phyloP scores from a whole-genome alignment of 768 basidiomycete genomes.

The Polyporus arcularius region DNA sequence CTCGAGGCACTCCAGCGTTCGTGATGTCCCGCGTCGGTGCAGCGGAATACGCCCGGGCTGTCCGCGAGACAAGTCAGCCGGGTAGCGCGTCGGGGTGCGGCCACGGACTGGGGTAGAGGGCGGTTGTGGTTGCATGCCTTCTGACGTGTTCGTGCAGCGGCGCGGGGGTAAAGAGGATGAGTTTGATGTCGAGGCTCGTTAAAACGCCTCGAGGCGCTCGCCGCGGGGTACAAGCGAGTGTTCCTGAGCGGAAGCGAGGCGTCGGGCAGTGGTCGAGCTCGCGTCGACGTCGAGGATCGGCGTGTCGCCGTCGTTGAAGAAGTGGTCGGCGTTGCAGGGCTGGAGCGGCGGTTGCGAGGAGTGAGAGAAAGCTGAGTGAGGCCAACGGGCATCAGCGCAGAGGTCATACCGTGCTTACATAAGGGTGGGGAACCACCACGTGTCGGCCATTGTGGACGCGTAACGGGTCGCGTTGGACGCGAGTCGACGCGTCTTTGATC shows the following conservation, averaged over 20 bases:
- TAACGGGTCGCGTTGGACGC: background rate
- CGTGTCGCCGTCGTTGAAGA: background rate
- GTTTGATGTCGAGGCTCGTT: conserved; percentile 4
- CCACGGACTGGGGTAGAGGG: conserved; percentile 27
- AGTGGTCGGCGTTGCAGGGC: background rate
- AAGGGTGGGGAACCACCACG: conserved; percentile 4
- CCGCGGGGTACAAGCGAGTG: background rate
- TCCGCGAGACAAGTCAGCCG: conserved; percentile 48
- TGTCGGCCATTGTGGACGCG: conserved; percentile 1
- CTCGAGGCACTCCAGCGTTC: conserved; percentile 81
- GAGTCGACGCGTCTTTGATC: conserved; percentile 6
- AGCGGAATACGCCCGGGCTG: conserved; percentile 58
- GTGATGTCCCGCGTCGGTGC: conserved; percentile 77
- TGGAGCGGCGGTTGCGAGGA: background rate
- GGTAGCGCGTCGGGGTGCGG: conserved; percentile 43
- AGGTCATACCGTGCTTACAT: conserved; percentile 11
- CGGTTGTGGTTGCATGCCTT: conserved; percentile 7
- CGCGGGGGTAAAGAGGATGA: background rate
- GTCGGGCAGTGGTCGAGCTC: background rate
- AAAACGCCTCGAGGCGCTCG: background rate
- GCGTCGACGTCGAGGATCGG: background rate
- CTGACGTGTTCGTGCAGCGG: background rate
- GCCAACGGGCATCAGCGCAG: conserved; percentile 8
- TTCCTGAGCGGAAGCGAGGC: background rate
- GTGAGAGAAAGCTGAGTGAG: conserved; percentile 3